Evolutionary conservation across 352 stramenopile species (phyloP).

Genomic region (Pilasporangium apinafurcum): DNA sequence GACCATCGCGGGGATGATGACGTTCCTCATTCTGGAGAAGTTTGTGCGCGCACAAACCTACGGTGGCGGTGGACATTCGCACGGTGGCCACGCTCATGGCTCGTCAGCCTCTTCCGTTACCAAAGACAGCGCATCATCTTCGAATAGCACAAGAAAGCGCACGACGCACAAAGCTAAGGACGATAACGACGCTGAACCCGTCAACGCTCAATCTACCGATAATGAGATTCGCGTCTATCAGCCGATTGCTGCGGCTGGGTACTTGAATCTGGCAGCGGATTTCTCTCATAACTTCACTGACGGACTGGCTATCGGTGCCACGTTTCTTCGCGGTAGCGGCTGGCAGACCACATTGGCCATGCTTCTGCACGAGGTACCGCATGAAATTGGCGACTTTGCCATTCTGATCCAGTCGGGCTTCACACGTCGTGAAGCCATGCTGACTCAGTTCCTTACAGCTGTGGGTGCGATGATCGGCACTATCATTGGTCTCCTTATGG

Average conservation of each 20-base stretch:
- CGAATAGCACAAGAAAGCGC: constrained; percentile 25
- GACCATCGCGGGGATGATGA: constrained; percentile 65
- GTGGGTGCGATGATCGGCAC: constrained; percentile 89
- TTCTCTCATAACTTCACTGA: constrained; percentile 93
- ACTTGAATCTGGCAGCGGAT: constrained; percentile 89
- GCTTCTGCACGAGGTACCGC: constrained; percentile 87
- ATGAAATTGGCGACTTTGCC: constrained; percentile 91
- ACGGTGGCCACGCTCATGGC: constrained; percentile 16
- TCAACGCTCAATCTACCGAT: not conserved
- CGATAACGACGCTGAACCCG: constrained; percentile 9
- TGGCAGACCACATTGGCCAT: constrained; percentile 86
- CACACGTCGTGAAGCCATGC: constrained; percentile 84
- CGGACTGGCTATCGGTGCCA: constrained; percentile 89
- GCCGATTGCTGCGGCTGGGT: constrained; percentile 73
- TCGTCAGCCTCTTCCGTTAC: constrained; percentile 25
- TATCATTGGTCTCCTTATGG: constrained; percentile 75
- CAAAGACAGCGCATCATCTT: constrained; percentile 7
- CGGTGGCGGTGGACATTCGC: constrained; percentile 14
- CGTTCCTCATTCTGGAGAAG: constrained; percentile 80
- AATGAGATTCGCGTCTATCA: too few species aligned
- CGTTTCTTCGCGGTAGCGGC: constrained; percentile 71
- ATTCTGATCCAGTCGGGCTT: constrained; percentile 90
- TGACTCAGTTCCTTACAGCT: constrained; percentile 88
- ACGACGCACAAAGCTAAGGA: constrained; percentile 17
- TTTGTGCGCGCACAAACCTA: constrained; percentile 65